A percentile compares a stretch with the other conserved stretches of the same genome.
These are phyloP conservation scores for Acer campestre DNA, from an alignment of 345 rosid genomes.

Conservation along the genomic window DNA sequence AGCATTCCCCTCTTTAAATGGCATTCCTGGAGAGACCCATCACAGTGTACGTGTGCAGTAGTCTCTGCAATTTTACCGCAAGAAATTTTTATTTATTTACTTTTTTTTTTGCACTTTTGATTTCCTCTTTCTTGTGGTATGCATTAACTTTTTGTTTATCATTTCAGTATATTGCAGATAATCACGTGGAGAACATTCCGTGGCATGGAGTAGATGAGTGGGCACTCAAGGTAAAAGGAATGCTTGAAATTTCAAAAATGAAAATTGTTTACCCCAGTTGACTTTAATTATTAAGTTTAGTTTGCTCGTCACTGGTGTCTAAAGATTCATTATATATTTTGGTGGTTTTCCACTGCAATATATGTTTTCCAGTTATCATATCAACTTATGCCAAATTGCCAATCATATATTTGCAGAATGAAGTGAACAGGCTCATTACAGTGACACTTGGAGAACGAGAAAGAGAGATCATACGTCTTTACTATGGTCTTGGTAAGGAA, in stretches of 20 bases:
- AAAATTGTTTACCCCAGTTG: background rate
- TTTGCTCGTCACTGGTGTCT: background rate
- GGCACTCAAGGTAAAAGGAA: constrained; percentile 78
- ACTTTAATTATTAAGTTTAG: background rate
- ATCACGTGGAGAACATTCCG: constrained; percentile 69
- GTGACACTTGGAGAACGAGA: constrained; percentile 69
- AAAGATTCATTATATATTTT: background rate
- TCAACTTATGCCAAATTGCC: background rate
- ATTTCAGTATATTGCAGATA: constrained; percentile 82
- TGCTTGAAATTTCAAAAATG: background rate
- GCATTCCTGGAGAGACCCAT: constrained; percentile 89
- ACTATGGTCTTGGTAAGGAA: constrained; percentile 77
- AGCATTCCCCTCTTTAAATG: constrained; percentile 83
- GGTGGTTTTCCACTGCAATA: background rate
- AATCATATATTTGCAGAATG: constrained; percentile 55
- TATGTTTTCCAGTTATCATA: background rate
- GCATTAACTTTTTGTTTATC: constrained; percentile 19
- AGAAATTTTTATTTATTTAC: background rate
- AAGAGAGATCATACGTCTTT: constrained; percentile 79
- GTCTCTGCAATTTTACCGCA: constrained; percentile 14
- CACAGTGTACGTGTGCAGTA: constrained; percentile 67
- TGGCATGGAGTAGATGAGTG: constrained; percentile 81
- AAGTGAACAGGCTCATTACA: constrained; percentile 72
- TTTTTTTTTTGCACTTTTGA: background rate
- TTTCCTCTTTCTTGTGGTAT: constrained; percentile 1